Base-by-base conservation (phyloP, 176 grass and related monocot species). In the Coix lacrymajobi region DNA sequence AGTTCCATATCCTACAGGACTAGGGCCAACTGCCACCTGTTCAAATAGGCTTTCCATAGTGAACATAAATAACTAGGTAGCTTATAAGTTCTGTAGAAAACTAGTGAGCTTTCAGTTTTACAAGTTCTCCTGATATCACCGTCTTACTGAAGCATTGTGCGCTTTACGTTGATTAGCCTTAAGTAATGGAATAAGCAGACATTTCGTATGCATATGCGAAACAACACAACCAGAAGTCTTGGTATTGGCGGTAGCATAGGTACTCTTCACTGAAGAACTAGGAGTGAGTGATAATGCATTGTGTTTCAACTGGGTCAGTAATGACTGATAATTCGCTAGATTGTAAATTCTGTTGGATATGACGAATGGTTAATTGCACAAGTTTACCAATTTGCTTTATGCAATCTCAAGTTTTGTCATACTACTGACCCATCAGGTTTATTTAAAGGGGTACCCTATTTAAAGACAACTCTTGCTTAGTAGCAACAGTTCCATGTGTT, bases 401-500 rank as follows among this genome's bases (percentile, higher is more conserved):
- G 20, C 20, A 34, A 15, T 76, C n/a, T 64, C 19, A n/a, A 70
- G 6, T 41, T 19, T 14, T 2, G 3, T 43, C 67, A 56, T 43
- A 77, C 28, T 12, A 70, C 10, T 32, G 20, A 31, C 80, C 44
- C 34, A 20, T 8, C 15, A 32, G 38, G 28, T 78, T 1, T 77
- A 33, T 71, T 71, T 69, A 29, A 77, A 69, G 13, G 52, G 52
- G 22, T 57, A 24, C 52, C 52, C 2, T 71, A 41, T 65, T 64
- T 52, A 22, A 77, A 69, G 13, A 22, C 28, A 69, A 67, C 0
- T 62, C 24, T 74, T 26, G 13, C 38, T 16, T 1, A 66, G 31
- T 83, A 83, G 79, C 73, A 45, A 51, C 67, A 48, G 25, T 65
- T 1, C 25, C 43, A 65, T 56, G 34, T 57, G n/a, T 88, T 58